Base-by-base conservation (phyloP, 2,329 filamentous ascomycete species). In the Epicoccum sorghinum region DNA sequence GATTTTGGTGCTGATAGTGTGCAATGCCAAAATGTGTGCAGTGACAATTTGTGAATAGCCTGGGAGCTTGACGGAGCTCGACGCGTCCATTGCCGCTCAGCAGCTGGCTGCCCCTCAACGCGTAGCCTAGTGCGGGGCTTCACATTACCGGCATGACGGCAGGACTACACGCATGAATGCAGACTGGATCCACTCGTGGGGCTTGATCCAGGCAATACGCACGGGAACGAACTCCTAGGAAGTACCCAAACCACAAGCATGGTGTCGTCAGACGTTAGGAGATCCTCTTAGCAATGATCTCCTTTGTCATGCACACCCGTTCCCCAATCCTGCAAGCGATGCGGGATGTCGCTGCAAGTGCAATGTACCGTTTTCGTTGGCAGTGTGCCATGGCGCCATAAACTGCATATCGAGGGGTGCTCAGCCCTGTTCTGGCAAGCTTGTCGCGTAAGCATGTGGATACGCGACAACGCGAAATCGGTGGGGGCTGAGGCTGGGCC, bases 61-160 rank as follows among this genome's bases (percentile, higher is more conserved):
- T 18, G 3, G 18, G 18, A 29, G 6, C 9, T 29, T 29, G 57
- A 61, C 60, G 59, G 43, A 64, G 54, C 56, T 65, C 45, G 59
- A 63, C 64, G 64, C 60, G 65, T 64, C 55, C 40, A 37, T 25
- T 29, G 37, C 47, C 63, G 59, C 61, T 68, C 60, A 50, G 61
- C 59, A 60, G 24, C 22, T 58, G 43, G 24, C 22, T 58, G 40
- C 60, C 63, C 59, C 61, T 67, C 60, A 57, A 66, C 64, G 64
- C 66, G 65, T 69, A 46, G 36, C 47, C 47, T 69, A 67, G 66
- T 67, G 62, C 59, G 61, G 60, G 56, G 59, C 59, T 44, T 52
- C 48, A 47, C 18, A 18, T 18, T 53, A 45, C 46, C 36, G 54
- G 64, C 57, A 69, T 66, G 67, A 65, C 65, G 62, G 49, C 40